A percentile compares a stretch with the other conserved stretches of the same genome.
These are phyloP conservation scores for Circinella umbellata DNA, from an alignment of 371 early-diverging fungal genomes.

Conservation along the genomic window DNA sequence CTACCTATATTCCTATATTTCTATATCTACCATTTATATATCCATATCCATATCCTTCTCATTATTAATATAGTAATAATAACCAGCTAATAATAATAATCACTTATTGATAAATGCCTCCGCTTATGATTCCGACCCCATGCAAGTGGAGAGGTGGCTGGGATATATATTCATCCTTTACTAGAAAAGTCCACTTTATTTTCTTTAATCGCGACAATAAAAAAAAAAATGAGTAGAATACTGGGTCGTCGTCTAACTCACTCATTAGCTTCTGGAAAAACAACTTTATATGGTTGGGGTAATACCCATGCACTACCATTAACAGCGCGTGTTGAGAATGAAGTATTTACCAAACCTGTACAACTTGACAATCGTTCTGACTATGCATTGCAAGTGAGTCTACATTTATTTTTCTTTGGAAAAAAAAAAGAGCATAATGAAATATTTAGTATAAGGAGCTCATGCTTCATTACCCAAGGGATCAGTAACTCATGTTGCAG, in stretches of 20 bases:
- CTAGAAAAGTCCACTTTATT: too few relatives aligned
- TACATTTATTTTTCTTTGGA: too few relatives aligned
- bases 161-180: neutral
- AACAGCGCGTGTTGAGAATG: slow-evolving; percentile 16
- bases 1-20: too few relatives aligned
- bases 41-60: too few relatives aligned
- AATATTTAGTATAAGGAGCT: neutral
- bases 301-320: slow-evolving; percentile 41
- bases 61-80: too few relatives aligned
- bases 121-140: too few relatives aligned
- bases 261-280: neutral
- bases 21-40: too few relatives aligned
- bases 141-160: neutral
- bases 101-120: too few relatives aligned
- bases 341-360: slow-evolving; percentile 27
- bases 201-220: neutral
- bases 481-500: slow-evolving; percentile 35
- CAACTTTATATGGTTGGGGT: slow-evolving; percentile 47
- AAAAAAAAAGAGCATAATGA: neutral
- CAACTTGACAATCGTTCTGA: slow-evolving; percentile 32
- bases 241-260: neutral
- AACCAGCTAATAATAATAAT: too few relatives aligned
- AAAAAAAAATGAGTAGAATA: neutral
- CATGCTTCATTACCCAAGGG: slow-evolving; percentile 3
- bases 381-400: slow-evolving; percentile 42